Percentiles rank a stretch among this genome's conserved stretches.
phyloP scores from a whole-genome alignment of 179 eudicot genomes.

The Spinacia oleracea region DNA sequence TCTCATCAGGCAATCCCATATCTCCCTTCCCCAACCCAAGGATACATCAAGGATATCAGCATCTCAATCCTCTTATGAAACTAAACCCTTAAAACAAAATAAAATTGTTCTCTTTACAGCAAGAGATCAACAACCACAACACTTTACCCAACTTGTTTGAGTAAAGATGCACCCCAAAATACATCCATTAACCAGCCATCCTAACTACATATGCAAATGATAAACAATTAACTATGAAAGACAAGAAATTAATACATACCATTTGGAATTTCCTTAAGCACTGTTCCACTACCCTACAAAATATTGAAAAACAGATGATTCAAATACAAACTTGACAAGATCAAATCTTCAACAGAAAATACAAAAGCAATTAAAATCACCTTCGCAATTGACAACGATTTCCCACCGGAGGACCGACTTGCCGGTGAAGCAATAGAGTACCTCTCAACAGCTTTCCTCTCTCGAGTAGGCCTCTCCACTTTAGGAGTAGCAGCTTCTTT shows the following conservation, averaged over 20 bases:
- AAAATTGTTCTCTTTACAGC: neutral
- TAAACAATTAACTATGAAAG: neutral
- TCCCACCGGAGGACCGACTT: slow-evolving; percentile 34
- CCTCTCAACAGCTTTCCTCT: slow-evolving; percentile 78
- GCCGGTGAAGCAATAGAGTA: slow-evolving; percentile 44
- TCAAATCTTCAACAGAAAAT: neutral
- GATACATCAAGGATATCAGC: neutral
- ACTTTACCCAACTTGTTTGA: neutral
- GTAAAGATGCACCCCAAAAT: neutral
- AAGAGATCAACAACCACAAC: neutral
- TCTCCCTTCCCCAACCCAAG: neutral
- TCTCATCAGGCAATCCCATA: neutral
- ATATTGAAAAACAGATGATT: neutral
- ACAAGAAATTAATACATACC: slow-evolving; percentile 42
- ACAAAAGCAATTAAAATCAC: slow-evolving; percentile 25
- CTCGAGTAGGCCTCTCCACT: slow-evolving; percentile 63
- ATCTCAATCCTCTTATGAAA: neutral
- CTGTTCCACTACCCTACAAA: slow-evolving; percentile 77
- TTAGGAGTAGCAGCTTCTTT: slow-evolving; percentile 35
- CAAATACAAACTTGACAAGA: neutral
- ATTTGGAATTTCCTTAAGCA: slow-evolving; percentile 88
- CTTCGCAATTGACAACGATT: slow-evolving; percentile 63
- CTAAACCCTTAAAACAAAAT: neutral
- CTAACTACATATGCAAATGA: neutral
- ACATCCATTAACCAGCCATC: neutral